These are phyloP conservation scores for Debaryomycetaceae sp. DNA, from an alignment of 1,139 yeast species.

Conservation along the genomic window DNA sequence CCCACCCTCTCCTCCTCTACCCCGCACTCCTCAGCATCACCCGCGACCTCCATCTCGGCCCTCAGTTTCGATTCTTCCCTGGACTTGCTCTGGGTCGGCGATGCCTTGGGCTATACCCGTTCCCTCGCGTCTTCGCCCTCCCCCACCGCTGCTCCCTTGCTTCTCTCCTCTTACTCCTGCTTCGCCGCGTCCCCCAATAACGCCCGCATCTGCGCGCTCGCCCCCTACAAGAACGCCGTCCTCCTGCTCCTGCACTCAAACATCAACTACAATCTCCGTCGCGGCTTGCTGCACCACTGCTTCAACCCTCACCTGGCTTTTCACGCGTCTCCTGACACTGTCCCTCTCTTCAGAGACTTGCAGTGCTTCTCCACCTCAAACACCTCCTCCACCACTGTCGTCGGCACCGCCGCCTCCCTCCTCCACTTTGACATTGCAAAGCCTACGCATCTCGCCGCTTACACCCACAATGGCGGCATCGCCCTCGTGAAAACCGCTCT, in stretches of 20 bases:
- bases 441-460: constrained; percentile 20
- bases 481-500: constrained; percentile 21
- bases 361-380: constrained; percentile 29
- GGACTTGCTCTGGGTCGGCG: constrained; percentile 86
- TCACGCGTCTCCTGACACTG: constrained; percentile 4
- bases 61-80: constrained; percentile 56
- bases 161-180: constrained; percentile 36
- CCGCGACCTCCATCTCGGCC: constrained; percentile 16
- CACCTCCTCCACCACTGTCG: constrained; percentile 24
- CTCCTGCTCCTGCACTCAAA: constrained; percentile 44
- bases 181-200: constrained; percentile 33
- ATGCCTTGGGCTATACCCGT: constrained; percentile 29
- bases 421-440: constrained; percentile 53
- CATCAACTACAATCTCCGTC: constrained; percentile 43
- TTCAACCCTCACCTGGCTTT: constrained; percentile 16
- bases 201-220: constrained; percentile 35
- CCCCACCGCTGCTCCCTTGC: constrained; percentile 5
- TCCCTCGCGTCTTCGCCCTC: constrained; percentile 17
- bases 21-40: constrained; percentile 3
- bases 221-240: constrained; percentile 48
- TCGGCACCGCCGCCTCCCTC: constrained; percentile 27
- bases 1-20: constrained; percentile 9
- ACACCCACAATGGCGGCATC: constrained; percentile 21
- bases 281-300: constrained; percentile 40
- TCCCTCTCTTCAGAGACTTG: constrained; percentile 14